Percentiles rank a stretch among this genome's conserved stretches.
These are phyloP conservation scores for Eucalyptus tenuipes DNA, from an alignment of 345 rosid genomes.

Conservation along the genomic window DNA sequence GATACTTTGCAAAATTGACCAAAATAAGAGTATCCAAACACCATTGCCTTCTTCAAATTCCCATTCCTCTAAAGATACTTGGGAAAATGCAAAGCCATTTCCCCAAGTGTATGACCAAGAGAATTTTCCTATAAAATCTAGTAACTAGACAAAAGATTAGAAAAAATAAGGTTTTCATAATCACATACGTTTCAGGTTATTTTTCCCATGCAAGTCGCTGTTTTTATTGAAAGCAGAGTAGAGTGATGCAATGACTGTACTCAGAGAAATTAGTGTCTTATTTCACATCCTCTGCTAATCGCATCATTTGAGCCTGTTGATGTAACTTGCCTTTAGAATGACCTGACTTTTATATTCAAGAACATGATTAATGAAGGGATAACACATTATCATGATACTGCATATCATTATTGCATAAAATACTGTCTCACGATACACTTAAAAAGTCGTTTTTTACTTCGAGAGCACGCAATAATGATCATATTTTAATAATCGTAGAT, in stretches of 20 bases:
- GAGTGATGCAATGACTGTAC: background rate
- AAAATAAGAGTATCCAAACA: no score
- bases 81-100: no score
- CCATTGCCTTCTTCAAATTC: no score
- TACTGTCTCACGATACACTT: background rate
- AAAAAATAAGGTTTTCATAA: background rate
- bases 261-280: background rate
- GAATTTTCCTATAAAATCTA: background rate
- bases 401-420: background rate
- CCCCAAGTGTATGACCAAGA: background rate
- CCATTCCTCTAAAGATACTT: no score
- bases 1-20: no score
- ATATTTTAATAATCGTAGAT: background rate
- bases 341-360: background rate
- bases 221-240: background rate
- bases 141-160: background rate
- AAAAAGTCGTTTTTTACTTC: background rate
- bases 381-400: background rate
- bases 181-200: background rate
- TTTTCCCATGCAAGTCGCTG: background rate
- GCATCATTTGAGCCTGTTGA: background rate
- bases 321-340: background rate
- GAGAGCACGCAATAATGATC: background rate
- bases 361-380: background rate
- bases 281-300: background rate